Evolutionary conservation across 2,329 filamentous ascomycete species (phyloP).

Genomic region (Botrytis elliptica): DNA sequence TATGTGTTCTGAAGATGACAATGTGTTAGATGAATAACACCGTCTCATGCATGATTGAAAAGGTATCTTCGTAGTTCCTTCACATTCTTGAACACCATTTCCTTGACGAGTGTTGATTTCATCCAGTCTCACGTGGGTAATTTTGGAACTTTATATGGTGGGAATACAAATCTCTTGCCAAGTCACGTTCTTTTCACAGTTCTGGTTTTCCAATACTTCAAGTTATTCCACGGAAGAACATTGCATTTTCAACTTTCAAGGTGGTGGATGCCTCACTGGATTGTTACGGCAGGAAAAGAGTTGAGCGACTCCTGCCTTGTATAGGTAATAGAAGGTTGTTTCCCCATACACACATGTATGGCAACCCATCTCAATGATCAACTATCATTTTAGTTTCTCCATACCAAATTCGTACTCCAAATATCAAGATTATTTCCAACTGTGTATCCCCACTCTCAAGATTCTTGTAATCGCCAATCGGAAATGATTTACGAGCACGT

Average conservation of each 20-base stretch:
- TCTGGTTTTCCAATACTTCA: background rate
- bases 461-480: background rate
- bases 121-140: background rate
- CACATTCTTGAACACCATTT: background rate
- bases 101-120: background rate
- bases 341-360: background rate
- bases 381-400: background rate
- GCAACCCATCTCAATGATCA: background rate
- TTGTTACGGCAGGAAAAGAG: background rate
- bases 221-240: background rate
- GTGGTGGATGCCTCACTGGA: background rate
- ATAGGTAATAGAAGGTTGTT: background rate
- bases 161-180: background rate
- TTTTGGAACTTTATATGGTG: background rate
- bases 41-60: background rate
- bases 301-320: constrained; percentile 1
- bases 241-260: background rate
- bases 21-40: background rate
- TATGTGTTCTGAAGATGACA: background rate
- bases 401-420: background rate
- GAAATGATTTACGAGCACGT: background rate
- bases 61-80: background rate
- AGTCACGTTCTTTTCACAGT: background rate
- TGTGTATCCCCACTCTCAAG: background rate
- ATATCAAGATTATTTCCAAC: background rate